These are phyloP conservation scores for Scheffersomyces illinoinensis DNA, from an alignment of 1,139 yeast species.

Conservation along the genomic window DNA sequence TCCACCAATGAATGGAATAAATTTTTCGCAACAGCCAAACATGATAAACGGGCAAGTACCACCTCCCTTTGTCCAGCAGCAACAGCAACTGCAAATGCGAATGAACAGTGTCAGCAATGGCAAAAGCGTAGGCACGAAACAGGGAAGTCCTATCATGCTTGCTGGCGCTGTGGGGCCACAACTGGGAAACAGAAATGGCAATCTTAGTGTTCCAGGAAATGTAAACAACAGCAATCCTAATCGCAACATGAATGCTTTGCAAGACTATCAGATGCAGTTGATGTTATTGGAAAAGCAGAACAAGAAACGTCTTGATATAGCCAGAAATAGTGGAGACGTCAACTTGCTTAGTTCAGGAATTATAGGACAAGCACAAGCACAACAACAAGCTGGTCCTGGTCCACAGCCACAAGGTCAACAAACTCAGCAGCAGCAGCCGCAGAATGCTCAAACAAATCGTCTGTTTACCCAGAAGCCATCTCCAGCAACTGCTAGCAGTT, in stretches of 20 bases:
- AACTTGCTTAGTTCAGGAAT: conserved; percentile 6
- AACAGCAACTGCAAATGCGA: conserved; percentile 13
- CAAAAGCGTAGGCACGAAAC: conserved; percentile 1
- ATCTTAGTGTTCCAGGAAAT: conserved; percentile 5
- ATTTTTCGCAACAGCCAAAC: not conserved
- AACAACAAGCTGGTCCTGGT: conserved; percentile 12
- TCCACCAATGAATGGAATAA: conserved; percentile 15
- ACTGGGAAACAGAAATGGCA: conserved; percentile 1
- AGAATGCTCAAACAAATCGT: conserved; percentile 2
- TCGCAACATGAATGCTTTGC: conserved; percentile 49
- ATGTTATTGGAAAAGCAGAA: conserved; percentile 72
- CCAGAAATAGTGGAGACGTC: conserved; percentile 35
- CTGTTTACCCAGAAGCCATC: conserved; percentile 21
- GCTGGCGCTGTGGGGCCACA: not conserved
- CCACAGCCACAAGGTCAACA: conserved; percentile 13
- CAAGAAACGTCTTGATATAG: conserved; percentile 58
- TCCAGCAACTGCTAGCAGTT: conserved; percentile 26
- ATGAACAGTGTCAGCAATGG: conserved; percentile 15
- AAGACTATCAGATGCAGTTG: conserved; percentile 76
- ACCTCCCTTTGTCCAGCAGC: conserved; percentile 4
- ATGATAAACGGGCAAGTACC: conserved; percentile 2
- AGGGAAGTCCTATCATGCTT: conserved; percentile 1
- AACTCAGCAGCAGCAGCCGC: conserved; percentile 2
- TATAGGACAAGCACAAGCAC: conserved; percentile 11
- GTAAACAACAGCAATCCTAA: conserved; percentile 7